Evolutionary conservation across 2,329 filamentous ascomycete species (phyloP), one percentile per base, ranked within the genome.

Genomic region (Clonostachys sp.): DNA sequence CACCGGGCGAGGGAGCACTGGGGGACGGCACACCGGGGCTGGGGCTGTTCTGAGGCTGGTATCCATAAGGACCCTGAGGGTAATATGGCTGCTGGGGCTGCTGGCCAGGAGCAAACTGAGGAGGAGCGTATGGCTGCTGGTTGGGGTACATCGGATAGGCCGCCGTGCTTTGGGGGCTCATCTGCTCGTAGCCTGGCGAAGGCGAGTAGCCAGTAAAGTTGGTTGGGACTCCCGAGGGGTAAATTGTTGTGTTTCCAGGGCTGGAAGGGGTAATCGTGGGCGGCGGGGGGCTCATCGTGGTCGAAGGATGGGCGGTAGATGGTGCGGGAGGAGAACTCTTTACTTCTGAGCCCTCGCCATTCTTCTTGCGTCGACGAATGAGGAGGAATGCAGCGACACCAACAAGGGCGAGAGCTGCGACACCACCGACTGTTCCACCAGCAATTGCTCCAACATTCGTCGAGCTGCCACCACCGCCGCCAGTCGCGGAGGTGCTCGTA

Each of bases 361-460:
- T 30, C 49, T 63, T 60, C 46, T 58, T 68, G 41, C 56, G 61
- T 24, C 65, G 66, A 18, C 67, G 70, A 46, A 72, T 45, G 17
- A 74, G 54, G 52, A 73, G 67, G 56, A 71, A 75, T 36, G 61
- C 58, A 10, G 55, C 66, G 7, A 65, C 51, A 17, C 61, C 64
- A 41, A 76, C 57, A n/a, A 77, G 55, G 4, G 59, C 66, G 17
- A 77, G 53, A 13, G 55, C 64, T 1, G 57, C 67, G 5, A 74
- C 64, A 12, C 74, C 74, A n/a, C 72, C 73, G 10, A 76, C 69
- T 4, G 65, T 63, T 24, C 73, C 73, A 12, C 74, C 74, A 8
- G 61, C 71, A 41, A 78, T 76, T 14, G 72, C 64, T 6, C 70
- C 74, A 12, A 67, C 56, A 45, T 62, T 61, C 7, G 61, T 56